Evolutionary conservation across 2,329 filamentous ascomycete genomes (phyloP).

Genomic region (Paecilomyces dactylethromorphus): DNA sequence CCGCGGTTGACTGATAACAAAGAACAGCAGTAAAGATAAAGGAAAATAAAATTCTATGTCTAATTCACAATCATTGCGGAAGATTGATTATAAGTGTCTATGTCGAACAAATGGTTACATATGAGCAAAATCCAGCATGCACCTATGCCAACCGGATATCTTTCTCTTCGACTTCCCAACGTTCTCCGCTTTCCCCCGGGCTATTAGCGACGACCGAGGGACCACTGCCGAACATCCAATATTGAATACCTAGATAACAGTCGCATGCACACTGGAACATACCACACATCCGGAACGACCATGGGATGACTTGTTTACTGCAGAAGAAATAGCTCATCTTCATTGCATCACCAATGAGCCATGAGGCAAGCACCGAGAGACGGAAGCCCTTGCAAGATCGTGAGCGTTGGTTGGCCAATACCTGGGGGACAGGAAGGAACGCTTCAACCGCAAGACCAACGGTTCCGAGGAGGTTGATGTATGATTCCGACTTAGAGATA

Average conservation of each 20-base stretch:
- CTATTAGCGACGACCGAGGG: constrained; percentile 14
- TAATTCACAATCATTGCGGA: not conserved
- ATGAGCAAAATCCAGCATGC: not conserved
- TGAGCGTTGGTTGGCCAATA: constrained; percentile 40
- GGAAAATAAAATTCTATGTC: not conserved
- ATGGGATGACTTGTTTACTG: constrained; percentile 37
- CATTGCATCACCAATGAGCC: constrained; percentile 45
- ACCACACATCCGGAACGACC: constrained; percentile 43
- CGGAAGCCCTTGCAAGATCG: constrained; percentile 45
- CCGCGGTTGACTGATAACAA: not conserved
- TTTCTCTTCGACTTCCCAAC: constrained; percentile 26
- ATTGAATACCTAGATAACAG: constrained; percentile 41
- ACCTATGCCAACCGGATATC: constrained; percentile 32
- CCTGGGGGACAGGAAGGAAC: constrained; percentile 41
- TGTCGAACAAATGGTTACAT: not conserved
- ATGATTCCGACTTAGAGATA: constrained; percentile 35
- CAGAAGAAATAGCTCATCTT: constrained; percentile 47
- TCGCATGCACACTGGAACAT: constrained; percentile 45
- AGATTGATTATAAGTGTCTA: not conserved
- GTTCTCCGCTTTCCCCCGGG: constrained; percentile 16
- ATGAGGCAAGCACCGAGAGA: constrained; percentile 40
- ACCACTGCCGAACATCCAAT: constrained; percentile 38
- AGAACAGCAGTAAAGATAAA: not conserved
- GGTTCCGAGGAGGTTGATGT: constrained; percentile 40
- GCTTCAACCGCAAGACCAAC: constrained; percentile 43